These are phyloP conservation scores for Tetrahymena borealis DNA, from an alignment of 73 alveolate genomes.

Conservation along the genomic window DNA sequence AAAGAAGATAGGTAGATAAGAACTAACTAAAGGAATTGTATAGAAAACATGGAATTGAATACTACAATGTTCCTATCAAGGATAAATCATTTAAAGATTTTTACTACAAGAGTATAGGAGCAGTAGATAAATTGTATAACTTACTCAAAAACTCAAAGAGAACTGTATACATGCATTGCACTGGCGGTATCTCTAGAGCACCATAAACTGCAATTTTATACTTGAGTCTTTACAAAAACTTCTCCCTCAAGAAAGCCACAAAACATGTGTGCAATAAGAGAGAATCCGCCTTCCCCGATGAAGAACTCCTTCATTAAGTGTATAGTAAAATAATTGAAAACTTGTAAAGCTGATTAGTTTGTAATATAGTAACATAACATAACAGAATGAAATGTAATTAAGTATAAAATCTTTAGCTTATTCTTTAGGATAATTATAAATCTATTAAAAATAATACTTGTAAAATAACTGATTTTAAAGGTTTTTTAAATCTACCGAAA, in stretches of 20 bases:
- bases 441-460: too few relatives aligned
- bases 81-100: background rate
- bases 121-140: background rate
- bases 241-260: background rate
- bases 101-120: background rate
- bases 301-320: background rate
- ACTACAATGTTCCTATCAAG: background rate
- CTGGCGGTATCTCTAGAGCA: constrained; percentile 74
- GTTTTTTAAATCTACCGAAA: too few relatives aligned
- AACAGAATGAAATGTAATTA: too few relatives aligned
- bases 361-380: too few relatives aligned
- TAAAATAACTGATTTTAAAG: too few relatives aligned
- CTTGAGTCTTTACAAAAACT: constrained; percentile 7
- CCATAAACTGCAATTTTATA: constrained; percentile 62
- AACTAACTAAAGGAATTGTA: background rate
- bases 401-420: too few relatives aligned
- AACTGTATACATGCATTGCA: constrained; percentile 68
- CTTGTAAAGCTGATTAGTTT: background rate
- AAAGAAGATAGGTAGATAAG: background rate
- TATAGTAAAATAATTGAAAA: background rate
- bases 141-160: background rate
- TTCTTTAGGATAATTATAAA: too few relatives aligned
- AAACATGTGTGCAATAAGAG: background rate
- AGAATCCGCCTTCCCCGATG: background rate
- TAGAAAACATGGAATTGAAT: background rate